A percentile compares a stretch with the other conserved stretches of the same genome.
phyloP scores from a whole-genome alignment of 331 rosid genomes.

The Rhamnella rubrinervis region DNA sequence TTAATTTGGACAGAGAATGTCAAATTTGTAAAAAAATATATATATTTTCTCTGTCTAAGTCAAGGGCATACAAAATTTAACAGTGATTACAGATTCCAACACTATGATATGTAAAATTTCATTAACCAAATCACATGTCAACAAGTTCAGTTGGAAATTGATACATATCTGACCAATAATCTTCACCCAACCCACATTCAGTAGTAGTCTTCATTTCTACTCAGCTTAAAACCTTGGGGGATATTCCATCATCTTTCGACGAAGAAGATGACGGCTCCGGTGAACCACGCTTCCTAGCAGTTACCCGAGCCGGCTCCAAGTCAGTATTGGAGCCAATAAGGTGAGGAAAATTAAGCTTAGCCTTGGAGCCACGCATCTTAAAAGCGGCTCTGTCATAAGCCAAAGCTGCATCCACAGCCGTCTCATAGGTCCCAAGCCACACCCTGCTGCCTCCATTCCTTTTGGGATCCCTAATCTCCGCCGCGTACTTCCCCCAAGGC shows the following conservation, averaged over 20 bases:
- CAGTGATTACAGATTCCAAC: neutral
- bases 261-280: neutral
- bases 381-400: slow-evolving; percentile 60
- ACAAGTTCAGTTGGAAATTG: neutral
- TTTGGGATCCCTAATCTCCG: slow-evolving; percentile 52
- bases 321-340: slow-evolving; percentile 16
- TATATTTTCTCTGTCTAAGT: too few relatives aligned
- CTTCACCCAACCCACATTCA: neutral
- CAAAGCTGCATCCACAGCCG: slow-evolving; percentile 47
- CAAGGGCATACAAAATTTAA: neutral
- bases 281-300: neutral
- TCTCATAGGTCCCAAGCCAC: slow-evolving; percentile 61
- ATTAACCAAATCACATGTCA: neutral
- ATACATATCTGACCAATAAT: neutral
- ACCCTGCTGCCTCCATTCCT: slow-evolving; percentile 39
- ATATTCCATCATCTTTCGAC: neutral
- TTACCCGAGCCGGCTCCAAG: neutral
- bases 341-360: slow-evolving; percentile 55
- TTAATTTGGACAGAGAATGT: too few relatives aligned
- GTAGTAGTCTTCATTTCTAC: neutral
- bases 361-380: slow-evolving; percentile 57
- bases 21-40: too few relatives aligned
- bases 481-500: slow-evolving; percentile 66
- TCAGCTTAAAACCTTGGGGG: neutral
- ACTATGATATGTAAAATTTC: neutral